Percentiles rank a stretch among this genome's conserved stretches.
Conservation (phyloP, 441 rosid genomes). For the Arabidopsis lyrata region DNA sequence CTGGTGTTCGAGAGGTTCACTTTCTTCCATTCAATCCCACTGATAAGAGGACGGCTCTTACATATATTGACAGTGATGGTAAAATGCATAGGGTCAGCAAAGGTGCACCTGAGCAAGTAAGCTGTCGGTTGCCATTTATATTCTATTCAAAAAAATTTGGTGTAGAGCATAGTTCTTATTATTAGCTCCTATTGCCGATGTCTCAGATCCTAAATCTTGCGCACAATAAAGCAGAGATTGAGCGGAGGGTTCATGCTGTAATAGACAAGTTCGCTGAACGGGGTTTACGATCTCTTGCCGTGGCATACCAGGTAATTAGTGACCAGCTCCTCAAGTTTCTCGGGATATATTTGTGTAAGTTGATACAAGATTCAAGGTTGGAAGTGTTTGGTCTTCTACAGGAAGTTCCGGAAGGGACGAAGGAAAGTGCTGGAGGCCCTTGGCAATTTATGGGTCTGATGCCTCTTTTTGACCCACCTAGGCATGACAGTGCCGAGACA, state of each 20-base stretch:
- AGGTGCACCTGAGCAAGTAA: conserved; percentile 99
- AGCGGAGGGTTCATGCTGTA: conserved; percentile 86
- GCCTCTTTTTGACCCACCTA: conserved; percentile 99
- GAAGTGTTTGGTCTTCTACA: conserved; percentile 35
- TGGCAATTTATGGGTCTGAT: conserved; percentile 95
- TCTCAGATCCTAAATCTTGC: conserved; percentile 86
- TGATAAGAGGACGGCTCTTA: conserved; percentile 93
- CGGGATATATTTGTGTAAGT: background rate
- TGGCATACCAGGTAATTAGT: conserved; percentile 79
- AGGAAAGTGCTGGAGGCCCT: conserved; percentile 87
- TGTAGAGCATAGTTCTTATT: conserved; percentile 18
- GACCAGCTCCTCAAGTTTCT: background rate
- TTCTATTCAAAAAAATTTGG: background rate
- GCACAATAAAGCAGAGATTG: conserved; percentile 84
- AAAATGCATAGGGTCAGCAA: conserved; percentile 98
- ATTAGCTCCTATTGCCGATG: background rate
- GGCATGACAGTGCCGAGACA: conserved; percentile 98
- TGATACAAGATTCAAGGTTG: conserved; percentile 26
- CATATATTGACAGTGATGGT: conserved; percentile 75
- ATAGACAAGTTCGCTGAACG: conserved; percentile 96
- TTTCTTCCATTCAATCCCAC: conserved; percentile 98
- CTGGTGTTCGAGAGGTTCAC: conserved; percentile 87
- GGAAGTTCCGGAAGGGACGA: conserved; percentile 92
- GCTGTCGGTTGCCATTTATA: background rate
- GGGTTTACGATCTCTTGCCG: conserved; percentile 95